Percentiles rank a stretch among this genome's conserved stretches.
Conservation (phyloP, 169 alveolate species). For the Eimeria necatrix region DNA sequence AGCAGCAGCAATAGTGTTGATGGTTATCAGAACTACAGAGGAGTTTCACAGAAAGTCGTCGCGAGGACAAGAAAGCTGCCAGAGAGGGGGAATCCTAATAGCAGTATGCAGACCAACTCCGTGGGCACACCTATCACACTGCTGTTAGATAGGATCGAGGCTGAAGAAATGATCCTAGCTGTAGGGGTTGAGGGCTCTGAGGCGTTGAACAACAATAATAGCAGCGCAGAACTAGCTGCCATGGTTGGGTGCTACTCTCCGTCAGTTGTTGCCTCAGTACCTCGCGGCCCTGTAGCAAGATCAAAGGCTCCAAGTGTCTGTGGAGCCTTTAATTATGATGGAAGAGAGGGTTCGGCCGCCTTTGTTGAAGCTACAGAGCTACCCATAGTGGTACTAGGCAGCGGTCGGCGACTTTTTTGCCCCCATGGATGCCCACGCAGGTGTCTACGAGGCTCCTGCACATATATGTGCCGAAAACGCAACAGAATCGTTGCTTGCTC, state of each 20-base stretch:
- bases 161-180: neutral
- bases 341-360: neutral
- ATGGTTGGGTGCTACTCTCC: too few species aligned
- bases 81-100: too few species aligned
- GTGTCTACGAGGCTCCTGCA: neutral
- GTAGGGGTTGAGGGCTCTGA: neutral
- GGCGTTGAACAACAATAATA: too few species aligned
- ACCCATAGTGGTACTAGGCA: neutral
- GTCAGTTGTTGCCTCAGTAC: neutral
- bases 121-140: neutral
- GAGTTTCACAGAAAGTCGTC: too few species aligned
- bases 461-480: neutral
- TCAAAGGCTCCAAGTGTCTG: neutral
- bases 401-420: neutral
- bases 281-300: neutral
- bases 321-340: neutral
- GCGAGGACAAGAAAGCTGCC: too few species aligned
- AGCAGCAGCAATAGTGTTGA: neutral
- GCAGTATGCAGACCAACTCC: too few species aligned
- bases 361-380: slow-evolving; percentile 7
- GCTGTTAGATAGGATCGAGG: neutral
- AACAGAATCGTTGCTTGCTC: too few species aligned
- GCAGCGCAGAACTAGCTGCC: too few species aligned
- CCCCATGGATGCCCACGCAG: slow-evolving; percentile 21
- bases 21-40: too few species aligned